A percentile compares a stretch with the other conserved stretches of the same genome.
Conservation (phyloP, 345 rosid species). For the Zanthoxylum bungeanum region DNA sequence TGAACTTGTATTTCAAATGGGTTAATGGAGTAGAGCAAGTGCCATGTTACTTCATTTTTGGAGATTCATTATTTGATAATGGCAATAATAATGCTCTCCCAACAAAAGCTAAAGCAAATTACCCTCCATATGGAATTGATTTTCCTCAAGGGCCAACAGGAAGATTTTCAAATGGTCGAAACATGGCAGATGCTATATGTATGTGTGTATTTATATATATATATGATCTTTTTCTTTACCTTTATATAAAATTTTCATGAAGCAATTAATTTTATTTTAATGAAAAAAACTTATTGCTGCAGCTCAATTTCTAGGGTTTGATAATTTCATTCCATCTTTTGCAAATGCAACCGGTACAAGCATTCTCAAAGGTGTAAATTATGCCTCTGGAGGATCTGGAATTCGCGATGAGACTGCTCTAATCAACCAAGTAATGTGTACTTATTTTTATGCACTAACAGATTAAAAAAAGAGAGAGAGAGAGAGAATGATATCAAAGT, state of each 20-base stretch:
- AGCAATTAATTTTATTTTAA: no score
- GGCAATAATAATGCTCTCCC: constrained; percentile 56
- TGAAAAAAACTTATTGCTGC: not conserved
- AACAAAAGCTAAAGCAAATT: constrained; percentile 50
- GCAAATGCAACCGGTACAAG: constrained; percentile 12
- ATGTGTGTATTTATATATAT: not conserved
- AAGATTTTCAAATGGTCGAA: constrained; percentile 55
- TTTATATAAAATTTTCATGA: no score
- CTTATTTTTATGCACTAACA: not conserved
- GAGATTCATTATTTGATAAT: constrained; percentile 59
- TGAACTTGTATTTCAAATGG: not conserved
- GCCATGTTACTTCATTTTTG: constrained; percentile 61
- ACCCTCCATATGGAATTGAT: constrained; percentile 54
- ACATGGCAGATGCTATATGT: constrained; percentile 46
- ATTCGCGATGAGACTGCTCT: not conserved
- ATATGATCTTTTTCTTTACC: not conserved
- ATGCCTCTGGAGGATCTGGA: not conserved
- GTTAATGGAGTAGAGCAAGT: constrained; percentile 21
- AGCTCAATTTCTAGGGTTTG: constrained; percentile 42
- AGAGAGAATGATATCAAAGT: no score
- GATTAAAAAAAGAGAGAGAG: no score
- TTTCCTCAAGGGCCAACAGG: constrained; percentile 53
- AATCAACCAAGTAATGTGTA: not conserved
- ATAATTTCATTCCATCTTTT: constrained; percentile 29
- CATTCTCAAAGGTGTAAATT: constrained; percentile 5